Base-by-base conservation (phyloP, 1,139 yeast species). In the Blastobotrys proliferans region DNA sequence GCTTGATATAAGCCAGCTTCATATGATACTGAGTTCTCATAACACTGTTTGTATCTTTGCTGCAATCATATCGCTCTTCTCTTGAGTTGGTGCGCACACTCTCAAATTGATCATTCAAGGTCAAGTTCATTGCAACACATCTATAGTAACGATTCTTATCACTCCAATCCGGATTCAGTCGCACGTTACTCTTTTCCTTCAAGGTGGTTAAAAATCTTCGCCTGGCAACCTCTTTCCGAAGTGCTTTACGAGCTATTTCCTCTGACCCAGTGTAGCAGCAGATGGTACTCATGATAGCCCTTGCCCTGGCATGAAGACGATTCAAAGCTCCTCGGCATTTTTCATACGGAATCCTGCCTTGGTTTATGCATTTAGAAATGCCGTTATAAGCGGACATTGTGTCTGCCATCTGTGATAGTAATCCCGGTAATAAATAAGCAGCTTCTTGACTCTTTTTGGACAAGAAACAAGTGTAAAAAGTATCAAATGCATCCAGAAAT, bases 381-480 rank as follows among this genome's bases (percentile, higher is more conserved):
- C 14, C 14, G 16, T 44, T 28, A 38, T 44, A 44, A 6, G 35
- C 10, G 3, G 19, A 21, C n/a, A 44, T 10, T 11, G 35, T 16
- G 17, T 42, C 41, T 16, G 32, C 45, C 41, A 42, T 28, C 25
- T 39, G 35, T 14, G 20, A 18, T 6, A 45, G 26, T 18, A 45
- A 20, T 14, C 29, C 17, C 14, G 45, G 43, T 21, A 54, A 45
- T 34, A 51, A 38, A 14, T 35, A 21, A 6, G 46, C 44, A 9
- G 55, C 51, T 20, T 53, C 55, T 20, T 49, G 45, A n/a, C 48
- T 43, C 39, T 53, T 51, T 51, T 51, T 51, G 25, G 45, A 48
- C 19, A 53, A 40, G 43, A 55, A 55, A 29, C 47, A 44, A 25
- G 45, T 46, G 27, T 56, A 46, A 40, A 46, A 55, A 29, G 42